Conservation (phyloP, 257 asterid species). For the Verbena officinalis region DNA sequence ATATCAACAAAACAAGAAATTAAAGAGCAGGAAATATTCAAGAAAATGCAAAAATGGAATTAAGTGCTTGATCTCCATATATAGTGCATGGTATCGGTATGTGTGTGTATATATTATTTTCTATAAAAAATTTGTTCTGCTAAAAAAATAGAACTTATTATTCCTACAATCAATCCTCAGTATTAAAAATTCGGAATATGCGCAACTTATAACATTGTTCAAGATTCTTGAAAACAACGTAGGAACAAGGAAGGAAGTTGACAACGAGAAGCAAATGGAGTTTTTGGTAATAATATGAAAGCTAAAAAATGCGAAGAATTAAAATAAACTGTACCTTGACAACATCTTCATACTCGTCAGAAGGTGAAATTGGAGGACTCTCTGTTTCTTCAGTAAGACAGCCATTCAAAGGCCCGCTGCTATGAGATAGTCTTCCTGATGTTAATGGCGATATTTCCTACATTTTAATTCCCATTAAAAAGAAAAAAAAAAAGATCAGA, state of each 20-base stretch:
- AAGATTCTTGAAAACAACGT: constrained; percentile 1
- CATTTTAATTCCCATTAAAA: constrained; percentile 11
- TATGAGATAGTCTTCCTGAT: constrained; percentile 96
- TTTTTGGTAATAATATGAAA: not conserved
- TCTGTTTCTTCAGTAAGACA: constrained; percentile 84
- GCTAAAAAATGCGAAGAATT: not conserved
- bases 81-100: too few relatives aligned
- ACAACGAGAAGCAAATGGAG: too few relatives aligned
- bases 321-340: constrained; percentile 62
- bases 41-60: too few relatives aligned
- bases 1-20: too few relatives aligned
- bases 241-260: not conserved
- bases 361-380: constrained; percentile 89
- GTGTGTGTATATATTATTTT: too few relatives aligned
- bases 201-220: too few relatives aligned
- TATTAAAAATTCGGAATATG: too few relatives aligned
- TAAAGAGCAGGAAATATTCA: too few relatives aligned
- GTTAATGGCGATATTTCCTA: constrained; percentile 96
- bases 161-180: too few relatives aligned
- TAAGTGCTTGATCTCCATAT: too few relatives aligned
- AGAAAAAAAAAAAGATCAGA: not conserved
- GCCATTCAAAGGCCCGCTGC: constrained; percentile 91
- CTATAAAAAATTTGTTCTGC: too few relatives aligned
- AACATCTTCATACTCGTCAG: constrained; percentile 91
- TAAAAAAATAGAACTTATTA: too few relatives aligned